Percentiles rank a stretch among this genome's conserved stretches.
Evolutionary conservation across 495 filamentous ascomycete genomes (phyloP).

Genomic region (Xanthoparmelia taractica): DNA sequence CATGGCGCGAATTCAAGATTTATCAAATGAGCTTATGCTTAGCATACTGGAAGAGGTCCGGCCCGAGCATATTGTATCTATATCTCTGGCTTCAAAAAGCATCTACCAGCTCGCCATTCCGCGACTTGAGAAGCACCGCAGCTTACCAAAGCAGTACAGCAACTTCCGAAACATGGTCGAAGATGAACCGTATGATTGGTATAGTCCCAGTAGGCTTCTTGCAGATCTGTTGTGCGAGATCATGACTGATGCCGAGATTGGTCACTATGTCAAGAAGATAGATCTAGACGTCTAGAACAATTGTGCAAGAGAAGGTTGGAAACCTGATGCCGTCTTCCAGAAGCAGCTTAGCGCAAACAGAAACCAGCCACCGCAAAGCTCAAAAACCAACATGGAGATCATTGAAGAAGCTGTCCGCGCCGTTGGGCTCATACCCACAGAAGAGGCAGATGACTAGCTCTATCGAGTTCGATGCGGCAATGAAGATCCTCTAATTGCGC

Average conservation of each 20-base stretch:
- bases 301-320: not conserved
- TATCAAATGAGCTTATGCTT: not conserved
- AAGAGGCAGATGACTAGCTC: not conserved
- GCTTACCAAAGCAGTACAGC: not conserved
- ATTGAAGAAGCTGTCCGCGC: slow-evolving; percentile 1
- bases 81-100: not conserved
- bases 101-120: not conserved
- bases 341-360: not conserved
- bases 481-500: not conserved
- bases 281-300: not conserved
- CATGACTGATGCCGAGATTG: not conserved
- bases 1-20: not conserved
- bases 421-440: not conserved
- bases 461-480: not conserved
- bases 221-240: not conserved
- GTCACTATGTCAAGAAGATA: not conserved
- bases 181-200: not conserved
- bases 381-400: not conserved
- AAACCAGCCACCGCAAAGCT: not conserved
- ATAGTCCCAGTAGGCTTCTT: not conserved
- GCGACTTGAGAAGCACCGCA: slow-evolving; percentile 1
- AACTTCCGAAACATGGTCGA: not conserved
- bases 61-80: not conserved
- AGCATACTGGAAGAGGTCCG: not conserved
- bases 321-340: not conserved